Conservation (phyloP, 768 basidiomycete species). For the Hydnomerulius pinastri region DNA sequence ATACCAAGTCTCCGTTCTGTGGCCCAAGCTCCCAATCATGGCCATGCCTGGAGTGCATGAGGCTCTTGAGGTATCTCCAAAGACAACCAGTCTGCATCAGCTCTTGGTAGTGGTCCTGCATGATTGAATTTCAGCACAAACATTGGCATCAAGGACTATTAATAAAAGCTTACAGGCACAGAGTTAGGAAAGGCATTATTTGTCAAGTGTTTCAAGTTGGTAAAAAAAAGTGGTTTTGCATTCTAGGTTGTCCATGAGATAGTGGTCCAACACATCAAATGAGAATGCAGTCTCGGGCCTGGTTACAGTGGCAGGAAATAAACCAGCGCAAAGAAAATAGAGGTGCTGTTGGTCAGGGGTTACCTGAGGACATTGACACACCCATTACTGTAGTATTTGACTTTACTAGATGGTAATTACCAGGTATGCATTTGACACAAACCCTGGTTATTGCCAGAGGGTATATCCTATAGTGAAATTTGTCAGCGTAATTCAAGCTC, state of each 20-base stretch:
- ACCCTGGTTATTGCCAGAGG: no score
- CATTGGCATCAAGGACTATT: no score
- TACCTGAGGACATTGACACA: no score
- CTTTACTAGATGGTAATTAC: no score
- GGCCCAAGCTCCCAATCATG: neutral
- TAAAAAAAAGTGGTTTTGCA: conserved; percentile 8
- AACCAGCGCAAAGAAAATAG: conserved; percentile 9
- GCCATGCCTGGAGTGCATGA: neutral
- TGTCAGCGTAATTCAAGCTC: no score
- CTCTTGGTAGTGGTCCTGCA: conserved; percentile 1
- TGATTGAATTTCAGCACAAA: no score
- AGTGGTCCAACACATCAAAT: conserved; percentile 19
- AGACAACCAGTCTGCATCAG: neutral
- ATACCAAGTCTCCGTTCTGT: neutral
- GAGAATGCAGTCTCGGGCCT: conserved; percentile 22
- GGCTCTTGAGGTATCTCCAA: neutral
- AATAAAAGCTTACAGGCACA: no score
- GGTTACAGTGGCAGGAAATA: conserved; percentile 16
- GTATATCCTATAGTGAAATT: no score
- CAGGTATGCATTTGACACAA: no score
- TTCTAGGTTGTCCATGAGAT: conserved; percentile 17
- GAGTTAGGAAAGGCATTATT: no score
- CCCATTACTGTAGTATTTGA: no score
- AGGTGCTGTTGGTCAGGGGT: neutral
- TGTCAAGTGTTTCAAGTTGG: no score